Conservation (phyloP, 805 yeast species). For the Wickerhamiella domercqiae region DNA sequence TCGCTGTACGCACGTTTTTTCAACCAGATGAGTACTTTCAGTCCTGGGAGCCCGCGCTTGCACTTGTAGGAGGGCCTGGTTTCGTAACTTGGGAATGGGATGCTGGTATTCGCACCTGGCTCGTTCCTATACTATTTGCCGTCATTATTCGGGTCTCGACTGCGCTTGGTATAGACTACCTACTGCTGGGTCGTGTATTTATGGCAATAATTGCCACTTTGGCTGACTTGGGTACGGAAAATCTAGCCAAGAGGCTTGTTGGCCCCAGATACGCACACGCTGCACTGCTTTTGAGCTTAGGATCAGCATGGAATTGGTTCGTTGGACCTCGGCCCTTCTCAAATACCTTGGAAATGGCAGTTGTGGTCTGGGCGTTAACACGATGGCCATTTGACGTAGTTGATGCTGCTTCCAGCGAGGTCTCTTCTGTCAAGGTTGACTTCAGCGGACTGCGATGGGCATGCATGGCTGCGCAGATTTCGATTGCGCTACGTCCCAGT, state of each 20-base stretch:
- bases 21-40: slow-evolving; percentile 97
- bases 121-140: slow-evolving; percentile 64
- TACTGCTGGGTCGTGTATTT: slow-evolving; percentile 42
- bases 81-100: slow-evolving; percentile 92
- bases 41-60: slow-evolving; percentile 81
- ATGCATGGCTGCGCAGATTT: slow-evolving; percentile 34
- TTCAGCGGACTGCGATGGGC: slow-evolving; percentile 14
- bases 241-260: slow-evolving; percentile 28
- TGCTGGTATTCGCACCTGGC: slow-evolving; percentile 53
- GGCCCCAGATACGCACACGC: slow-evolving; percentile 11
- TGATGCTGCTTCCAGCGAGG: background rate
- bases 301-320: slow-evolving; percentile 71
- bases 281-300: slow-evolving; percentile 36
- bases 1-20: slow-evolving; percentile 57
- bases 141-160: slow-evolving; percentile 27
- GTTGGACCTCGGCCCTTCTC: slow-evolving; percentile 70
- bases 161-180: slow-evolving; percentile 22
- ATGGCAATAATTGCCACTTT: slow-evolving; percentile 57
- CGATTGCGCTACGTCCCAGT: slow-evolving; percentile 73
- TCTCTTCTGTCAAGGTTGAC: background rate
- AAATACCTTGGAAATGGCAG: slow-evolving; percentile 61
- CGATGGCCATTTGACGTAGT: slow-evolving; percentile 58
- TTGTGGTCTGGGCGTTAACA: slow-evolving; percentile 51
- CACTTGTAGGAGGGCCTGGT: slow-evolving; percentile 61
- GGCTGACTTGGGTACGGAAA: slow-evolving; percentile 50